Evolutionary conservation across 257 asterid genomes (phyloP).

Genomic region (Gentiana dahurica): DNA sequence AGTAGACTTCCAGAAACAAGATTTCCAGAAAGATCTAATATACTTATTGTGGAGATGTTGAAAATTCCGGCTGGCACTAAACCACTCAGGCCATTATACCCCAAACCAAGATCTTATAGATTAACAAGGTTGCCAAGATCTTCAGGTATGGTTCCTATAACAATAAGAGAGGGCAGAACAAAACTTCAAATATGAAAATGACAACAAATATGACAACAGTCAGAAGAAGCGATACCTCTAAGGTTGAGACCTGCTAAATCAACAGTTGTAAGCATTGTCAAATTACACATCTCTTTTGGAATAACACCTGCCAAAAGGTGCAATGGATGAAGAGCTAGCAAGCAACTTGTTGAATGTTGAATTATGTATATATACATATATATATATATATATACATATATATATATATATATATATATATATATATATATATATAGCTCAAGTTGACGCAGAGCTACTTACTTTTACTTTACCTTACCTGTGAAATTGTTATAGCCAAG

Average conservation of each 20-base stretch:
- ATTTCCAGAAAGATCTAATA: no score
- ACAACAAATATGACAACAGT: no score
- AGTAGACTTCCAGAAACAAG: constrained; percentile 5
- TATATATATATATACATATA: not conserved
- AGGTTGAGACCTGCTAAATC: not conserved
- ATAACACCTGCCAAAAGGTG: not conserved
- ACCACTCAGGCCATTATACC: no score
- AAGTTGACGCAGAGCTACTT: not conserved
- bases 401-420: not conserved
- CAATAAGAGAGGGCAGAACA: no score
- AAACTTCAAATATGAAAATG: no score
- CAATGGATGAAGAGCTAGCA: not conserved
- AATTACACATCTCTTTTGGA: constrained; percentile 8
- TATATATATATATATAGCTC: not conserved
- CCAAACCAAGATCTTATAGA: no score
- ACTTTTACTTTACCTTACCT: not conserved
- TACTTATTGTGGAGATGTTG: no score
- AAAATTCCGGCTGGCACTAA: no score
- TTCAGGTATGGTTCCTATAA: no score
- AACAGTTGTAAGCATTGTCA: not conserved
- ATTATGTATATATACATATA: not conserved
- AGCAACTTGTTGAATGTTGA: not conserved
- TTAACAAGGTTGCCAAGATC: no score
- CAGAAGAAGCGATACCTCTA: not conserved
- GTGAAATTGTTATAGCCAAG: not conserved